These are phyloP conservation scores for Sclerotinia nivalis DNA, from an alignment of 2,329 filamentous ascomycete genomes.

Conservation along the genomic window DNA sequence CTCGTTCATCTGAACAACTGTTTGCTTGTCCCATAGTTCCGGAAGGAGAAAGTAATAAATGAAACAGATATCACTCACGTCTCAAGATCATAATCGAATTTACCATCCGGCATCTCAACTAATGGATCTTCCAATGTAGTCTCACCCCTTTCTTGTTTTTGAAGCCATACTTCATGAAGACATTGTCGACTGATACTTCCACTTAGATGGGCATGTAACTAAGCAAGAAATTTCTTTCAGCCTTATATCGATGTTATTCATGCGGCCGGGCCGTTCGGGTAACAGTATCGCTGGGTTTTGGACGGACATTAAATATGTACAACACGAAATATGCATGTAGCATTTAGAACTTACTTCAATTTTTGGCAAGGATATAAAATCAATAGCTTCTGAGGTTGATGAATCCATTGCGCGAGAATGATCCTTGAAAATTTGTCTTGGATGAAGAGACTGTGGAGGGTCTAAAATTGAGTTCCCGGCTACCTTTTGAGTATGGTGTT, in stretches of 20 bases:
- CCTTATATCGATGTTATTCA: conserved; percentile 28
- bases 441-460: neutral
- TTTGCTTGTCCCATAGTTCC: neutral
- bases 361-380: conserved; percentile 53
- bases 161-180: conserved; percentile 72
- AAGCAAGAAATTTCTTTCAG: conserved; percentile 26
- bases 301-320: conserved; percentile 13
- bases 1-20: too few relatives aligned
- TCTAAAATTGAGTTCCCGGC: neutral
- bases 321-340: conserved; percentile 25
- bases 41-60: conserved; percentile 13
- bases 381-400: conserved; percentile 1
- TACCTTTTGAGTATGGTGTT: neutral
- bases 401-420: conserved; percentile 1
- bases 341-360: conserved; percentile 49
- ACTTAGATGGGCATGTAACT: conserved; percentile 80
- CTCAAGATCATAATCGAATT: conserved; percentile 68
- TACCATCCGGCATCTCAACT: conserved; percentile 66
- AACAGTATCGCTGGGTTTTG: neutral
- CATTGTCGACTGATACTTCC: conserved; percentile 73
- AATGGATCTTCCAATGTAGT: conserved; percentile 67
- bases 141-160: conserved; percentile 53
- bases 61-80: conserved; percentile 52
- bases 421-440: neutral
- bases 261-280: conserved; percentile 9